phyloP scores from a whole-genome alignment of 495 filamentous ascomycete species.

The Hypoxylon crocopeplum region DNA sequence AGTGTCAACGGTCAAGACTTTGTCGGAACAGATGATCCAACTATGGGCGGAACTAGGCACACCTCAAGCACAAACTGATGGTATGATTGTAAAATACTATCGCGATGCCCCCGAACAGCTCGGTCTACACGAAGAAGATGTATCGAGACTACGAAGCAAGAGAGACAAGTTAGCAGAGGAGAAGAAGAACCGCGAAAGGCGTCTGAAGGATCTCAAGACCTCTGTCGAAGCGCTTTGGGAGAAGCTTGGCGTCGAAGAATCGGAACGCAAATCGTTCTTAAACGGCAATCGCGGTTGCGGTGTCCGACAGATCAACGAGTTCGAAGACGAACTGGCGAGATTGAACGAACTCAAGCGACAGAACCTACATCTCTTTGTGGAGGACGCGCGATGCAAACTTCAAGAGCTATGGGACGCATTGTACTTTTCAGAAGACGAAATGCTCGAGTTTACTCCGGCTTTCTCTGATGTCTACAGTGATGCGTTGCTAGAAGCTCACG shows the following conservation, averaged over 20 bases:
- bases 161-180: constrained; percentile 91
- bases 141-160: constrained; percentile 72
- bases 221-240: constrained; percentile 88
- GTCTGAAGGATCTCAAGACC: constrained; percentile 74
- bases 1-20: constrained; percentile 71
- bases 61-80: constrained; percentile 90
- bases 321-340: constrained; percentile 84
- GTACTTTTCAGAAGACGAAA: constrained; percentile 96
- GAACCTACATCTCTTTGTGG: constrained; percentile 93
- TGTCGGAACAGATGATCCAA: constrained; percentile 85
- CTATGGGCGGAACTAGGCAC: constrained; percentile 95
- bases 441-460: constrained; percentile 94
- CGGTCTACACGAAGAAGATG: constrained; percentile 85
- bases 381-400: constrained; percentile 86
- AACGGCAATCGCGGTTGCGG: constrained; percentile 75
- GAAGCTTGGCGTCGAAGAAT: constrained; percentile 80
- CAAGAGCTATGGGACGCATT: constrained; percentile 94
- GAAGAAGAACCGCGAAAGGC: constrained; percentile 84
- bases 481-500: constrained; percentile 85
- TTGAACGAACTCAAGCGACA: constrained; percentile 93
- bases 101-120: constrained; percentile 91
- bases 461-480: constrained; percentile 91
- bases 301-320: constrained; percentile 88
- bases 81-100: constrained; percentile 82
- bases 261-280: constrained; percentile 83